Conservation (phyloP, 2,329 filamentous ascomycete genomes). For the Aspergillus aculeatus region DNA sequence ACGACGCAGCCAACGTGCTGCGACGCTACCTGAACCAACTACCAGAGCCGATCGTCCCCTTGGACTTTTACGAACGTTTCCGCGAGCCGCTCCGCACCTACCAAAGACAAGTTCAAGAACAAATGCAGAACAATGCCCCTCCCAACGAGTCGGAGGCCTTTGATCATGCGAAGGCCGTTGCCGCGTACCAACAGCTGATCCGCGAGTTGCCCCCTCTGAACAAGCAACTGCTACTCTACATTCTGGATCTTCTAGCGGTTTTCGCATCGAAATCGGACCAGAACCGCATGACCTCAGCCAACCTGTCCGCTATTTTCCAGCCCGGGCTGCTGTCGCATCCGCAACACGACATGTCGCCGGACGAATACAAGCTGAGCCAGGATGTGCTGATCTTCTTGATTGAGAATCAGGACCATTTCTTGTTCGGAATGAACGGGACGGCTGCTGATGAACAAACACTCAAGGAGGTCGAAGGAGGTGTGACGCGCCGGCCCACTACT, state of each 20-base stretch:
- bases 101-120: constrained; percentile 68
- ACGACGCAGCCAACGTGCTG: constrained; percentile 95
- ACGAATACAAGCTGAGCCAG: constrained; percentile 92
- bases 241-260: constrained; percentile 90
- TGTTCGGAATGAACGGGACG: constrained; percentile 98
- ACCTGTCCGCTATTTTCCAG: constrained; percentile 95
- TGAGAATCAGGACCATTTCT: constrained; percentile 96
- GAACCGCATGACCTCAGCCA: constrained; percentile 95
- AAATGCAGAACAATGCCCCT: constrained; percentile 69
- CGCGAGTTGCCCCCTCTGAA: constrained; percentile 91
- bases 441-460: constrained; percentile 82
- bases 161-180: constrained; percentile 72
- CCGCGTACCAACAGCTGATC: constrained; percentile 82
- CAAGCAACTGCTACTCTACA: constrained; percentile 89
- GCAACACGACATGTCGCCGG: constrained; percentile 88
- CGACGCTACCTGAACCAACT: constrained; percentile 94
- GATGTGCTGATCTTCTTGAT: constrained; percentile 97
- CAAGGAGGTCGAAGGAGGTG: constrained; percentile 67
- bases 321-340: constrained; percentile 95
- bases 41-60: constrained; percentile 91
- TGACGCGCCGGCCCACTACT: constrained; percentile 48
- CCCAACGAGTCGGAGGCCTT: constrained; percentile 70
- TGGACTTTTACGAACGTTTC: constrained; percentile 90
- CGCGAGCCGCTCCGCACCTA: constrained; percentile 74
- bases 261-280: constrained; percentile 96